phyloP scores from a whole-genome alignment of 176 grass and related monocot genomes.

The Secale cereale region DNA sequence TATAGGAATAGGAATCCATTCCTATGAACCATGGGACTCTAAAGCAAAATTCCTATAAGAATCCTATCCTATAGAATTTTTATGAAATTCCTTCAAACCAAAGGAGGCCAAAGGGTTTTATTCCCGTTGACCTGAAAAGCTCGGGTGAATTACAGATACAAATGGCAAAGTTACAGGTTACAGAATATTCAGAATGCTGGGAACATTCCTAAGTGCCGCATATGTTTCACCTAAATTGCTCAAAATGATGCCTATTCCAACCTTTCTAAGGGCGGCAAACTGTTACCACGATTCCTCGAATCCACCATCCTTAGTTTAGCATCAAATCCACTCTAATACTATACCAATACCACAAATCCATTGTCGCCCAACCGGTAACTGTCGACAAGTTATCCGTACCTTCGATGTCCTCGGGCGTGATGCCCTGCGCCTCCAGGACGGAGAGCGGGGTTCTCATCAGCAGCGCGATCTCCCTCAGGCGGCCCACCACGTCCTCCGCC shows the following conservation, averaged over 20 bases:
- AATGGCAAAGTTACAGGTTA: too few species aligned
- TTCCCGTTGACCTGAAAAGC: background rate
- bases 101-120: too few species aligned
- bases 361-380: too few species aligned
- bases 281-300: background rate
- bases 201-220: background rate
- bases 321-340: background rate
- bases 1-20: too few species aligned
- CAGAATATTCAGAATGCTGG: background rate
- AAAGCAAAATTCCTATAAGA: too few species aligned
- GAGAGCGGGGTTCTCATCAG: constrained; percentile 71
- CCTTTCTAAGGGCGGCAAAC: background rate
- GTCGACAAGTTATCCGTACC: constrained; percentile 10
- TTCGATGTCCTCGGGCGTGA: constrained; percentile 62
- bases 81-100: too few species aligned
- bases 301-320: background rate
- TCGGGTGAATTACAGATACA: background rate
- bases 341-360: too few species aligned
- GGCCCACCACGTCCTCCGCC: constrained; percentile 61
- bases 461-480: constrained; percentile 79
- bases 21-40: too few species aligned
- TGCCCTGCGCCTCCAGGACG: constrained; percentile 66
- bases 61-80: too few species aligned
- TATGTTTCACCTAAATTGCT: background rate
- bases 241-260: background rate